Evolutionary conservation across 768 basidiomycete species (phyloP), one percentile per base, ranked within the genome.

Genomic region (Boletus vinaceobasis): DNA sequence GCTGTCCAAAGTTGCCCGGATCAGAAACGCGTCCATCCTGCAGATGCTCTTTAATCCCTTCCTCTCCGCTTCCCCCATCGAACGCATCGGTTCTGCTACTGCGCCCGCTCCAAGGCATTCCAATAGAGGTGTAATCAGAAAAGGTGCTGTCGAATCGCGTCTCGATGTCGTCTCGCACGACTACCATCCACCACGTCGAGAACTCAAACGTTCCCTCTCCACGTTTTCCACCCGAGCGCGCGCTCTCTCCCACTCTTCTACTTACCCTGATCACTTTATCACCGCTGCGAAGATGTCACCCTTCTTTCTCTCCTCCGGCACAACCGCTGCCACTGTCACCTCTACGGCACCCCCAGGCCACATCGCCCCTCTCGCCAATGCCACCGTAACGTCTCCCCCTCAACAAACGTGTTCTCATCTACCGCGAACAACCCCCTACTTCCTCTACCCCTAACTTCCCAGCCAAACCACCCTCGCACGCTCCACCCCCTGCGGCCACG

Each of bases 391-490:
- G 89, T 21, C 79, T 93, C 14, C 84, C 86, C 11, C 70, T 89
- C 48, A 89, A 87, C 63, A 83, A 87, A 23, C 87, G 93, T 32
- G 87, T 97, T 48, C 80, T 97, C 7, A 86, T 88, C 6, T 97
- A 93, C 71, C 88, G 91, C 67, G 92, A 94, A 66, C 84, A 84
- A 15, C 93, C 94, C 0, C 88, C 93, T 2, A 68, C 84, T 0
- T 83, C 93, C 0, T 86, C 87, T 3, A 86, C 88, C 2, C 88
- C 93, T 60, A 81, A 80, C 1, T 83, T 94, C 26, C 78, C 84
- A 15, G 80, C 86, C 60, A 93, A 89, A 61, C 87, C 47, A 87
- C 87, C 66, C 85, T 81, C 51, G 92, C 84, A 1, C 79, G 82
- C 11, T 88, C 93, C n/a, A n/a, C n/a, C 1, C 79, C 90, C 10